Conservation (phyloP, 108 stramenopile species). For the Pseudonitzschia multiseries region DNA sequence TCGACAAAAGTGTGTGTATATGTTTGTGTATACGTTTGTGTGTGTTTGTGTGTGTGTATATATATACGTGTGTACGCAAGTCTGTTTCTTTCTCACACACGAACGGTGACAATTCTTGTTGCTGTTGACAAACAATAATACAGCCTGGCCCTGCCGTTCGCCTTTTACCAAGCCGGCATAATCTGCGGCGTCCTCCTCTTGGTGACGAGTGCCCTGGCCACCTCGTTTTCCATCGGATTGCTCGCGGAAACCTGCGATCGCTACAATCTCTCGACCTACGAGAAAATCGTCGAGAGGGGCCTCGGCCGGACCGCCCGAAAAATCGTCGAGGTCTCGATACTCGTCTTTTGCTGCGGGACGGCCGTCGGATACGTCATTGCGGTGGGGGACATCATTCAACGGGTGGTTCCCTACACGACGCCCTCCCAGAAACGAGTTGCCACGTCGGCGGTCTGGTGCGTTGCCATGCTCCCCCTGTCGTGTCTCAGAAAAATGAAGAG, state of each 20-base stretch:
- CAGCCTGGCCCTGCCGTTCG: constrained; percentile 63
- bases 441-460: constrained; percentile 51
- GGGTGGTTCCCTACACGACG: constrained; percentile 28
- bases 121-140: no score
- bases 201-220: constrained; percentile 48
- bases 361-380: constrained; percentile 70
- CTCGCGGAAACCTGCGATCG: constrained; percentile 51
- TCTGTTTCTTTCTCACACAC: neutral
- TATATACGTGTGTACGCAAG: no score
- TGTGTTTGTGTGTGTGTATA: no score
- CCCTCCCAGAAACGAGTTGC: constrained; percentile 13
- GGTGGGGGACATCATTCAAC: constrained; percentile 79
- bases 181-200: constrained; percentile 50
- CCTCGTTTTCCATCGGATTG: constrained; percentile 56
- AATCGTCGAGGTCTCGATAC: constrained; percentile 55
- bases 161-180: constrained; percentile 66
- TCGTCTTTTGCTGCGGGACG: constrained; percentile 70
- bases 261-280: constrained; percentile 47
- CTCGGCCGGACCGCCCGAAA: constrained; percentile 44
- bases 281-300: constrained; percentile 50
- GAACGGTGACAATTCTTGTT: neutral
- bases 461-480: constrained; percentile 72
- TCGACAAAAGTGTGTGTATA: neutral
- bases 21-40: no score
- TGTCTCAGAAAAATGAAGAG: constrained; percentile 57